Evolutionary conservation across 192 early-diverging fungal genomes (phyloP).

Genomic region (Lunasporangiospora selenospora): DNA sequence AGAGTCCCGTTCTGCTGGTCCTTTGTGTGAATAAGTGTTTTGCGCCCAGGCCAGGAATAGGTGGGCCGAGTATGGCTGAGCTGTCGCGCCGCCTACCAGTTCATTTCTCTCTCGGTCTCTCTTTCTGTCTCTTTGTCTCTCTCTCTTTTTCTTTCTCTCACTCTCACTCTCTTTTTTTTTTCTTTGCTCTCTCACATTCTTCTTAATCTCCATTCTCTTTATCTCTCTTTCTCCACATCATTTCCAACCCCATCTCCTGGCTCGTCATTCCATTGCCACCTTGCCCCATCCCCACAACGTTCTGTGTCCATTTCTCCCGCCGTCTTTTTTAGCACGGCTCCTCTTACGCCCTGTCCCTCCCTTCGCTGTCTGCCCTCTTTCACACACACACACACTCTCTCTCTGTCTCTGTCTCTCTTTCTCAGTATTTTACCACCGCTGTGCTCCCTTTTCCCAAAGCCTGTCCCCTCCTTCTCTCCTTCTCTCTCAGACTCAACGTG

Average conservation of each 20-base stretch:
- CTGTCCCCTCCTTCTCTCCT: neutral
- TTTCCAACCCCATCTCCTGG: neutral
- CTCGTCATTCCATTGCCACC: conserved; percentile 2
- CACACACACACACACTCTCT: neutral
- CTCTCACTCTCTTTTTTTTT: neutral
- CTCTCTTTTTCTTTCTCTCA: neutral
- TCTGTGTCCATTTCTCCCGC: neutral
- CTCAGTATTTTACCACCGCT: neutral
- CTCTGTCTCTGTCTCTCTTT: neutral
- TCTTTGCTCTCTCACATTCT: neutral
- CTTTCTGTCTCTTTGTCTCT: neutral
- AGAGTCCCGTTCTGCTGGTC: no score
- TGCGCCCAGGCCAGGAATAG: neutral
- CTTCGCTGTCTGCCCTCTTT: neutral
- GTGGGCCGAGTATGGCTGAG: neutral
- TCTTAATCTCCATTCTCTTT: neutral
- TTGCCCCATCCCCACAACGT: neutral
- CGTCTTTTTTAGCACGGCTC: no score
- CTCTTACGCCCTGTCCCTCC: no score
- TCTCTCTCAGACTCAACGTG: neutral
- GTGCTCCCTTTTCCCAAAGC: neutral
- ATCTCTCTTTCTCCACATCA: neutral
- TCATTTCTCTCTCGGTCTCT: neutral
- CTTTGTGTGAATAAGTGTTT: no score
- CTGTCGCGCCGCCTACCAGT: neutral